These are phyloP conservation scores for Colletotrichum caudatum DNA, from an alignment of 2,329 filamentous ascomycete genomes.

Conservation along the genomic window DNA sequence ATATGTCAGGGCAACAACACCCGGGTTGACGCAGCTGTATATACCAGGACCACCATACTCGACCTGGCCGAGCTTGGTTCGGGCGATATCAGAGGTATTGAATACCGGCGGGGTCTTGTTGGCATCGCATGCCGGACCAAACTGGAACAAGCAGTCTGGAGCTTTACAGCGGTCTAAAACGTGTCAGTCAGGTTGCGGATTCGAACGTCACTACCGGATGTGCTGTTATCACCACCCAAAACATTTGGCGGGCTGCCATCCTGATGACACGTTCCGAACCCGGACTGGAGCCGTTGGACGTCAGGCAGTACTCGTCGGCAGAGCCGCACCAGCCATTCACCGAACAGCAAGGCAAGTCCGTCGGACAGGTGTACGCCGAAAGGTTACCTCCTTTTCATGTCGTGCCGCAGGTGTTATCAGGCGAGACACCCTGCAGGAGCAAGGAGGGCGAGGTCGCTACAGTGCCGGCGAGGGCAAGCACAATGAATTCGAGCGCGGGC, in stretches of 20 bases:
- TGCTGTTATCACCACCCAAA: slow-evolving; percentile 2
- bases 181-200: neutral
- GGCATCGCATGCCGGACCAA: slow-evolving; percentile 65
- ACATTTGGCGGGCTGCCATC: slow-evolving; percentile 16
- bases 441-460: slow-evolving; percentile 25
- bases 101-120: slow-evolving; percentile 60
- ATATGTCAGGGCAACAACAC: slow-evolving; percentile 59
- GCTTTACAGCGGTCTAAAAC: slow-evolving; percentile 57
- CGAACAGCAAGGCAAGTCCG: slow-evolving; percentile 46
- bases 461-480: slow-evolving; percentile 10
- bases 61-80: slow-evolving; percentile 61
- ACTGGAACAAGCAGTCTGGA: slow-evolving; percentile 66
- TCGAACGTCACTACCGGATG: slow-evolving; percentile 39
- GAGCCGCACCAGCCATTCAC: slow-evolving; percentile 52
- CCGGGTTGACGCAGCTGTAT: slow-evolving; percentile 34
- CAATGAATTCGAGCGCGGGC: slow-evolving; percentile 13
- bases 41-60: slow-evolving; percentile 59
- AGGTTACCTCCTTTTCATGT: slow-evolving; percentile 33
- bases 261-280: slow-evolving; percentile 45
- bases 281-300: slow-evolving; percentile 51
- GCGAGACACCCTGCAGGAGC: slow-evolving; percentile 15
- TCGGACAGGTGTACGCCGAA: slow-evolving; percentile 26
- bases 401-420: slow-evolving; percentile 36
- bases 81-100: slow-evolving; percentile 62
- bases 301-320: slow-evolving; percentile 53